Percentiles rank a stretch among this genome's conserved stretches.
These are phyloP conservation scores for Poa pratensis DNA, from an alignment of 176 grass and related monocot species.

Conservation along the genomic window DNA sequence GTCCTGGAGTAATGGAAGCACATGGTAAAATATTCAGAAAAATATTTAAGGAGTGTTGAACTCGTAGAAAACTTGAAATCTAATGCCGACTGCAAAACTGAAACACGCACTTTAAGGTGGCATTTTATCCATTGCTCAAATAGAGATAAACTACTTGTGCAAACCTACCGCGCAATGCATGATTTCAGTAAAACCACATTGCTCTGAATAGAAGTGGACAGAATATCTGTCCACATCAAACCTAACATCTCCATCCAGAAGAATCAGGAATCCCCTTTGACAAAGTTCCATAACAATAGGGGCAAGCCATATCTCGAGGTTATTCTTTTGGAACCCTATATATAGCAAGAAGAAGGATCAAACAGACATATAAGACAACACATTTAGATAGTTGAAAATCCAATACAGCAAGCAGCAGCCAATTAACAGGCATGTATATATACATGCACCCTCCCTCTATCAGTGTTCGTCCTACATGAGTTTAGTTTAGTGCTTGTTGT, in stretches of 20 bases:
- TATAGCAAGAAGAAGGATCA: conserved; percentile 43
- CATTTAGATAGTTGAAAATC: no score
- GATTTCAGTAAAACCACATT: conserved; percentile 22
- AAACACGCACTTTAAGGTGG: not conserved
- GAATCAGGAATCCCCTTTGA: conserved; percentile 37
- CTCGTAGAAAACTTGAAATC: no score
- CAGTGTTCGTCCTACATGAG: not conserved
- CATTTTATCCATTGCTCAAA: not conserved
- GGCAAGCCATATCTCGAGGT: conserved; percentile 33
- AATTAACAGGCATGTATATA: conserved; percentile 13
- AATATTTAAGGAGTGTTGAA: no score
- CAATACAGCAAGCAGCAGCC: conserved; percentile 13
- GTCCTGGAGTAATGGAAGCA: no score
- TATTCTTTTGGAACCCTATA: conserved; percentile 45
- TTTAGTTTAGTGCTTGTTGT: conserved; percentile 19
- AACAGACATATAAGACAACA: conserved; percentile 30
- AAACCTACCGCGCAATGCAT: not conserved
- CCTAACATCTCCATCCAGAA: conserved; percentile 47
- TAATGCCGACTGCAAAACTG: no score
- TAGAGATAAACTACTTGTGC: conserved; percentile 3
- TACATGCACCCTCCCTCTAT: not conserved
- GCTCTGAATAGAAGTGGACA: conserved; percentile 11
- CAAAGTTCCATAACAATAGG: conserved; percentile 40
- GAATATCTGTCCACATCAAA: conserved; percentile 48
- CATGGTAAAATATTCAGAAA: no score